A percentile compares a stretch with the other conserved stretches of the same genome.
Evolutionary conservation across 2,329 filamentous ascomycete genomes (phyloP).

Genomic region (Curvularia lunata): DNA sequence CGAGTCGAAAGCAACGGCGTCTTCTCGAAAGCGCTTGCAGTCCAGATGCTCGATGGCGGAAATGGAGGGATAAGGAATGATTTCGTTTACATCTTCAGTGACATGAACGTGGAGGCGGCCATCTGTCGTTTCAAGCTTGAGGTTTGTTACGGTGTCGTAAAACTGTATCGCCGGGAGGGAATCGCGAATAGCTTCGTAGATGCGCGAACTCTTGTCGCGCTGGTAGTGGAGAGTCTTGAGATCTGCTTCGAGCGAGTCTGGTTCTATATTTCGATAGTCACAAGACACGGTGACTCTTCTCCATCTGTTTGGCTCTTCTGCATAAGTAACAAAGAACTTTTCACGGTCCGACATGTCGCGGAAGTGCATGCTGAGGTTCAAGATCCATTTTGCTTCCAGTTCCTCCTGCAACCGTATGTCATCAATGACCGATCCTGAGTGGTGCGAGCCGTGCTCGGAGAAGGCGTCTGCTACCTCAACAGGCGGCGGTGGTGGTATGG

Average conservation of each 20-base stretch:
- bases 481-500: background rate
- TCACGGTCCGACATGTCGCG: conserved; percentile 89
- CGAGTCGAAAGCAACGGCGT: conserved; percentile 80
- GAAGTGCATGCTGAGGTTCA: conserved; percentile 98
- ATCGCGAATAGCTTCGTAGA: conserved; percentile 93
- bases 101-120: conserved; percentile 93
- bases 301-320: conserved; percentile 79
- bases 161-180: conserved; percentile 94
- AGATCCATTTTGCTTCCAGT: conserved; percentile 87
- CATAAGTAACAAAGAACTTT: conserved; percentile 97
- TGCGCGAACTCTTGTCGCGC: conserved; percentile 87
- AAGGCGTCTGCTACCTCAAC: conserved; percentile 37
- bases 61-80: conserved; percentile 81
- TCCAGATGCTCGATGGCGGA: conserved; percentile 75
- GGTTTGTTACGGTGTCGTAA: conserved; percentile 92
- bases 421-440: conserved; percentile 51
- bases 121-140: conserved; percentile 88
- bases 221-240: conserved; percentile 80
- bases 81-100: conserved; percentile 96
- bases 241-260: conserved; percentile 84
- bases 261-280: conserved; percentile 83
- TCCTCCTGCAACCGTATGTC: conserved; percentile 76
- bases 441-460: conserved; percentile 42
- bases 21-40: conserved; percentile 68
- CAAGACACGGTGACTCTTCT: conserved; percentile 89